Conservation (phyloP, 1,139 yeast species). For the Wickerhamomyces sp. region DNA sequence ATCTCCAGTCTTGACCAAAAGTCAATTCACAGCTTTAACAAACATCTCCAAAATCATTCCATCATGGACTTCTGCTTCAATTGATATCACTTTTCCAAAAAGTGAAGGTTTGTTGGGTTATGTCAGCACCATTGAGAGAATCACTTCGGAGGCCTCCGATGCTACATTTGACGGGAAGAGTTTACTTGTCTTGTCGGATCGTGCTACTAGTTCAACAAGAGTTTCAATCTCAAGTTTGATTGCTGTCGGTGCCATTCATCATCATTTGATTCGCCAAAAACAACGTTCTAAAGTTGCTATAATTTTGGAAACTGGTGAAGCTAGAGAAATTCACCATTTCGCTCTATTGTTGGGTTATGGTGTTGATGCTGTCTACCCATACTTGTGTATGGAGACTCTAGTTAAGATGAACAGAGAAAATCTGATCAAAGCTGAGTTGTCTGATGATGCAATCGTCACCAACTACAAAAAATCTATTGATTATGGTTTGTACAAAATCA, state of each 20-base stretch:
- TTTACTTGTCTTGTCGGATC: conserved; percentile 74
- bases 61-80: conserved; percentile 73
- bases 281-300: conserved; percentile 95
- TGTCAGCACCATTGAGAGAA: conserved; percentile 75
- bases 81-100: conserved; percentile 88
- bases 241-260: conserved; percentile 97
- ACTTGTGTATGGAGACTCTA: conserved; percentile 86
- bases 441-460: conserved; percentile 55
- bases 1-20: conserved; percentile 75
- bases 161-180: conserved; percentile 77
- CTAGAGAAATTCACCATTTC: conserved; percentile 95
- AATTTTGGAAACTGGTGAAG: conserved; percentile 91
- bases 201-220: conserved; percentile 51
- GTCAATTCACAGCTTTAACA: conserved; percentile 69
- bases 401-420: conserved; percentile 81
- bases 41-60: conserved; percentile 75
- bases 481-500: conserved; percentile 89
- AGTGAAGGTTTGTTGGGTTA: conserved; percentile 83
- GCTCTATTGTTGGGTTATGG: conserved; percentile 95
- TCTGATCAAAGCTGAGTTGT: conserved; percentile 50
- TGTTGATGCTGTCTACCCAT: conserved; percentile 94
- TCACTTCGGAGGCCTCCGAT: conserved; percentile 81
- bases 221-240: conserved; percentile 84
- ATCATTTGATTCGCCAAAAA: conserved; percentile 91
- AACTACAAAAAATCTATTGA: conserved; percentile 83